A percentile compares a stretch with the other conserved stretches of the same genome.
Evolutionary conservation across 2,329 filamentous ascomycete species (phyloP).

Genomic region (Fusarium veterinarium): DNA sequence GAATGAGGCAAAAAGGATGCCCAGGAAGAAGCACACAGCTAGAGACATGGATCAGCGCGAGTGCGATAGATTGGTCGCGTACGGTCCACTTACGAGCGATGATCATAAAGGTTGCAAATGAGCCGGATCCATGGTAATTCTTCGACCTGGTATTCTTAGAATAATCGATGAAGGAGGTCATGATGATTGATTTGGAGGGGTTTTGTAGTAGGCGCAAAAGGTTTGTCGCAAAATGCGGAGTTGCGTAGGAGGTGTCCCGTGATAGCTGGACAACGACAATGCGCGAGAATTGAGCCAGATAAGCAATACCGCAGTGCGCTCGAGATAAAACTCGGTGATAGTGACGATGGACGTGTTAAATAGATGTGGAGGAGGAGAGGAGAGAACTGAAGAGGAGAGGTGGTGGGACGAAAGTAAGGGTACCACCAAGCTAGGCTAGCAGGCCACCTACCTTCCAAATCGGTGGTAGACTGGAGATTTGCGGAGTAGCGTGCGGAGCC

Average conservation of each 20-base stretch:
- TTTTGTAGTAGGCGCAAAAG: slow-evolving; percentile 14
- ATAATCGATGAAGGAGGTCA: slow-evolving; percentile 61
- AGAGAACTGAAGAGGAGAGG: slow-evolving; percentile 21
- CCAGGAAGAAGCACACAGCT: slow-evolving; percentile 97
- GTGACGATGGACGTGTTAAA: slow-evolving; percentile 1
- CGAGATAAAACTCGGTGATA: slow-evolving; percentile 13
- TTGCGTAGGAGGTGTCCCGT: not conserved
- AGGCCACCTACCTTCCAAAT: slow-evolving; percentile 42
- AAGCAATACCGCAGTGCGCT: slow-evolving; percentile 15
- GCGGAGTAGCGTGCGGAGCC: slow-evolving; percentile 8
- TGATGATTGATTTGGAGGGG: slow-evolving; percentile 38
- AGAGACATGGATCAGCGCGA: slow-evolving; percentile 12
- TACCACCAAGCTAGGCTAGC: slow-evolving; percentile 15
- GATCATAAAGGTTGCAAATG: slow-evolving; percentile 97
- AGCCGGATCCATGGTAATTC: slow-evolving; percentile 70
- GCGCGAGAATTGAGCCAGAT: slow-evolving; percentile 2
- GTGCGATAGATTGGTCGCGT: slow-evolving; percentile 1
- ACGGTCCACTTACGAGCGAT: slow-evolving; percentile 79
- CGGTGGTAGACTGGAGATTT: slow-evolving; percentile 39
- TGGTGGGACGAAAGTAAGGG: slow-evolving; percentile 26
- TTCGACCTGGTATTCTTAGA: slow-evolving; percentile 68
- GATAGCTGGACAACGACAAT: not conserved
- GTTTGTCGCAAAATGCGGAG: slow-evolving; percentile 24
- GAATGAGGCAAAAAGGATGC: slow-evolving; percentile 95
- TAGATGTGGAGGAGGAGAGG: slow-evolving; percentile 18